These are phyloP conservation scores for Talaromyces nanjingensis DNA, from an alignment of 495 filamentous ascomycete genomes.

Conservation along the genomic window DNA sequence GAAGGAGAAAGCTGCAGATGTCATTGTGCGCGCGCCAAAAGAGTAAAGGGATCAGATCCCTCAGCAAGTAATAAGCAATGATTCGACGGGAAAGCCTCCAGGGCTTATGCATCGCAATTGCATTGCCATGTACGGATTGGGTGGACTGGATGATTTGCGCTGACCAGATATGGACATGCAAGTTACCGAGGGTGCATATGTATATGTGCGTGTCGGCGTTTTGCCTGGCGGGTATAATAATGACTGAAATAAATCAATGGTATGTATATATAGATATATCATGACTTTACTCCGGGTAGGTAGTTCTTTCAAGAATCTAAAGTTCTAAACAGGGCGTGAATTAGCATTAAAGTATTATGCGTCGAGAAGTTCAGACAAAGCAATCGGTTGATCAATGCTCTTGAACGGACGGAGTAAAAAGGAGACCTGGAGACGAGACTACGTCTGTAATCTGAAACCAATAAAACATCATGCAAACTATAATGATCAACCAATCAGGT, in stretches of 20 bases:
- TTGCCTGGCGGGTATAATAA: neutral
- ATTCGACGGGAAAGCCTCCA: neutral
- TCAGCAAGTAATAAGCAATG: neutral
- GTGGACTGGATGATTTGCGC: neutral
- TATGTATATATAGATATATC: neutral
- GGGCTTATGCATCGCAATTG: neutral
- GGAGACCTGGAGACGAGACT: neutral
- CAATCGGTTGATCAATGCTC: conserved; percentile 5
- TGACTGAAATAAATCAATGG: neutral
- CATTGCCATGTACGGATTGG: neutral
- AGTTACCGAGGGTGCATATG: conserved; percentile 4
- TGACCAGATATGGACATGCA: neutral
- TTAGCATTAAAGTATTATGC: neutral
- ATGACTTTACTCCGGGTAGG: neutral
- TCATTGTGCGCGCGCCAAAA: neutral
- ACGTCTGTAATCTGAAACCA: neutral
- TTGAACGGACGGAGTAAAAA: neutral
- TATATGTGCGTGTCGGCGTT: neutral
- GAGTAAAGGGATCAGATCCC: neutral
- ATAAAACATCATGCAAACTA: neutral
- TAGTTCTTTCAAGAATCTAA: neutral
- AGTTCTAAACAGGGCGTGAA: neutral
- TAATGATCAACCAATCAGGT: neutral
- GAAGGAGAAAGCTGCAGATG: neutral
- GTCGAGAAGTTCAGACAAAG: neutral